Percentiles rank a stretch among this genome's conserved stretches.
phyloP scores from a whole-genome alignment of 1,284 basidiomycete species.

The Meripilus lineatus region DNA sequence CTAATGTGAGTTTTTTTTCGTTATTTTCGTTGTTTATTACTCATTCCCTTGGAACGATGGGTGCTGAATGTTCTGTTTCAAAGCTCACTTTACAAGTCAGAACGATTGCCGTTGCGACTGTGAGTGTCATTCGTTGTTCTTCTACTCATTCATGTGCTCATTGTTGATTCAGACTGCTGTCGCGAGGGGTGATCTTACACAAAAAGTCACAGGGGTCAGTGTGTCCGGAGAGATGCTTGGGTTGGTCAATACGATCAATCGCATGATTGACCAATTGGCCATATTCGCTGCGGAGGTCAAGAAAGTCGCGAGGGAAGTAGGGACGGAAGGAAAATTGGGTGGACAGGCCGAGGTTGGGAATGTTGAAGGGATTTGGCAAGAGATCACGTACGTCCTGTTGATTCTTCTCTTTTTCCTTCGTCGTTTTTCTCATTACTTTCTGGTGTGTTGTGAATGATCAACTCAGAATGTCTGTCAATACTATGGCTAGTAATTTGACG shows the following conservation, averaged over 20 bases:
- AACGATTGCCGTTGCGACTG: conserved; percentile 90
- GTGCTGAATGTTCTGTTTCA: conserved; percentile 5
- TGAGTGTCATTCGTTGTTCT: conserved; percentile 27
- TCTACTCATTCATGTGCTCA: background rate
- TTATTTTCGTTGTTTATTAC: background rate
- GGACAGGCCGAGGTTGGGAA: conserved; percentile 97
- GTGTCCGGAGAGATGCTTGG: conserved; percentile 95
- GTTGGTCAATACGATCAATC: conserved; percentile 91
- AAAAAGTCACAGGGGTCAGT: conserved; percentile 90
- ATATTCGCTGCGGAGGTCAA: conserved; percentile 95
- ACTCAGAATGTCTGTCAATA: conserved; percentile 81
- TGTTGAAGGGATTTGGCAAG: conserved; percentile 97
- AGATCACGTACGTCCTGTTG: conserved; percentile 80
- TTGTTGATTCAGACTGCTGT: conserved; percentile 71
- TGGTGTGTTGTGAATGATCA: too few relatives aligned
- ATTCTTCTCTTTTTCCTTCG: background rate
- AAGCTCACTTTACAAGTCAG: conserved; percentile 93
- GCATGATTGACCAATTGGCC: conserved; percentile 94
- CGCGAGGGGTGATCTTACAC: conserved; percentile 88
- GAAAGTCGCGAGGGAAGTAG: conserved; percentile 92
- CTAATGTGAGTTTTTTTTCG: conserved; percentile 51
- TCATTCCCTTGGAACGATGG: too few relatives aligned
- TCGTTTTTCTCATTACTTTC: too few relatives aligned
- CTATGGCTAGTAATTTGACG: conserved; percentile 95
- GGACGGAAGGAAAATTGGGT: conserved; percentile 94